Percentiles rank a stretch among this genome's conserved stretches.
phyloP scores from a whole-genome alignment of 1,139 yeast species.

The Lodderomyces beijingensis region DNA sequence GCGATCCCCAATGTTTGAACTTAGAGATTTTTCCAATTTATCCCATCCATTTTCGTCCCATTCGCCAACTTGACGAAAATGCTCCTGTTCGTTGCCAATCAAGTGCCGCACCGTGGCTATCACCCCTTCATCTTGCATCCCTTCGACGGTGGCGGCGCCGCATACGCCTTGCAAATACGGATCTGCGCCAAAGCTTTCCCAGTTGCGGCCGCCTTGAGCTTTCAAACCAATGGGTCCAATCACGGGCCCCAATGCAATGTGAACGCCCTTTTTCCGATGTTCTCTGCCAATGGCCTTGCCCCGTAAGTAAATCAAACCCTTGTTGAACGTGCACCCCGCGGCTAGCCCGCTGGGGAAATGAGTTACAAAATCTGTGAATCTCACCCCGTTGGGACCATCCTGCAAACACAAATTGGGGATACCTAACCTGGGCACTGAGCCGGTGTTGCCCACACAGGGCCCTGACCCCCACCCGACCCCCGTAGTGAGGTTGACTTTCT shows the following conservation, averaged over 20 bases:
- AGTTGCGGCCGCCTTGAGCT: slow-evolving; percentile 62
- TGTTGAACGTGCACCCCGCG: slow-evolving; percentile 56
- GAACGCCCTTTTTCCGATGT: slow-evolving; percentile 54
- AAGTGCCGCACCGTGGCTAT: slow-evolving; percentile 53
- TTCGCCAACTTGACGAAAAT: slow-evolving; percentile 55
- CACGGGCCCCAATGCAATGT: slow-evolving; percentile 58
- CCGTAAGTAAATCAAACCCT: slow-evolving; percentile 45
- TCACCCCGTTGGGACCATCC: slow-evolving; percentile 63
- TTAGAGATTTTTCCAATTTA: slow-evolving; percentile 32
- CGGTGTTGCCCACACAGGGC: slow-evolving; percentile 64
- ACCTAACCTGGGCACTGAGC: slow-evolving; percentile 52
- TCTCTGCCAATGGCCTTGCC: slow-evolving; percentile 60
- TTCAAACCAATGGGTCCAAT: slow-evolving; percentile 62
- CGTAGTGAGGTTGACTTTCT: slow-evolving; percentile 59
- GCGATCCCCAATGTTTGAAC: slow-evolving; percentile 56
- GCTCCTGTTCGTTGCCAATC: slow-evolving; percentile 63
- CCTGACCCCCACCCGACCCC: slow-evolving; percentile 67
- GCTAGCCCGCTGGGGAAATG: slow-evolving; percentile 59
- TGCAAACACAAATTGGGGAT: slow-evolving; percentile 58
- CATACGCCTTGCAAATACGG: slow-evolving; percentile 59
- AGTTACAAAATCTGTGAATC: slow-evolving; percentile 54
- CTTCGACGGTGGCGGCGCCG: slow-evolving; percentile 51
- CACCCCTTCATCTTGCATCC: slow-evolving; percentile 57
- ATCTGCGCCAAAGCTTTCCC: slow-evolving; percentile 66
- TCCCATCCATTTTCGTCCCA: slow-evolving; percentile 50